A percentile compares a stretch with the other conserved stretches of the same genome.
Conservation (phyloP, 345 rosid genomes). For the Ricinus communis region DNA sequence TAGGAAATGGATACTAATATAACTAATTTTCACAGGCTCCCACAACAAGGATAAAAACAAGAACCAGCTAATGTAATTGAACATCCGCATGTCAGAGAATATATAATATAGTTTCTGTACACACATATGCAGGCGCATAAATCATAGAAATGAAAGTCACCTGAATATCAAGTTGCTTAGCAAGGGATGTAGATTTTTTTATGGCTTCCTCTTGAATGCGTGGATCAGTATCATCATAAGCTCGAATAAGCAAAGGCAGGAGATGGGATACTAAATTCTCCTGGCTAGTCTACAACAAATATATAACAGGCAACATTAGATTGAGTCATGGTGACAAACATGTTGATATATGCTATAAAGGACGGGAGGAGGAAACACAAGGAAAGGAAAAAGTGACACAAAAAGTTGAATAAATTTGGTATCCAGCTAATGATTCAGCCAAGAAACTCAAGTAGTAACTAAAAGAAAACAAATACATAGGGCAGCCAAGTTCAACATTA, state of each 20-base stretch:
- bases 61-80: background rate
- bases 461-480: background rate
- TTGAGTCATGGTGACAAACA: conserved; percentile 7
- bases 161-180: conserved; percentile 84
- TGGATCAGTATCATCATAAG: conserved; percentile 92
- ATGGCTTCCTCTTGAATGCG: conserved; percentile 93
- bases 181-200: conserved; percentile 65
- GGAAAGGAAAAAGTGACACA: too few relatives aligned
- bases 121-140: background rate
- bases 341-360: background rate
- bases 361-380: too few relatives aligned
- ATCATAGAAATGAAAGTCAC: conserved; percentile 40
- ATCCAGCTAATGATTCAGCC: background rate
- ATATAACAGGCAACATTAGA: conserved; percentile 14
- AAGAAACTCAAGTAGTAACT: background rate
- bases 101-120: background rate
- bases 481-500: background rate
- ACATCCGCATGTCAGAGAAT: background rate
- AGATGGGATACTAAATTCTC: conserved; percentile 68
- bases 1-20: background rate
- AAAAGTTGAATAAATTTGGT: background rate
- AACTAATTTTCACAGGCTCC: background rate
- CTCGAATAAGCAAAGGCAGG: conserved; percentile 85
- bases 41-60: background rate
- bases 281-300: conserved; percentile 59